Evolutionary conservation across 129 eudicot genomes (phyloP).

Genomic region (Pseudognaphalium luteoalbum): DNA sequence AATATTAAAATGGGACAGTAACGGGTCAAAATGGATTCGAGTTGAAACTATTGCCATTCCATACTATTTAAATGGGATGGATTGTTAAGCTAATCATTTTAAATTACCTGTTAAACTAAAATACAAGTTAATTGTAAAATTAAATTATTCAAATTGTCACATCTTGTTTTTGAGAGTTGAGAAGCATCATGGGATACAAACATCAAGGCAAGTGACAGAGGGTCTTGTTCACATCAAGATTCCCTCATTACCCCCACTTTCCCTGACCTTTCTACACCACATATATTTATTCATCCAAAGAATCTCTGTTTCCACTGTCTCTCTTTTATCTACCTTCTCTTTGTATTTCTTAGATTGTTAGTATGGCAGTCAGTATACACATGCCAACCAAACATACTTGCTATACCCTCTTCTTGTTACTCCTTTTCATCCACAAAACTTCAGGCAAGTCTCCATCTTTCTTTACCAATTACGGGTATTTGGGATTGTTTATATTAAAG

Average conservation of each 20-base stretch:
- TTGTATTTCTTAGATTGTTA: not conserved
- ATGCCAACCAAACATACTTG: not conserved
- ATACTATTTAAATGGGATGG: too few relatives aligned
- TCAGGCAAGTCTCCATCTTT: constrained; percentile 19
- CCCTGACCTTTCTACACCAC: constrained; percentile 31
- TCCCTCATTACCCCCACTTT: constrained; percentile 32
- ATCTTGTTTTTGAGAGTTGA: not conserved
- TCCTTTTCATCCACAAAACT: constrained; percentile 24
- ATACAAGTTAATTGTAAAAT: not conserved
- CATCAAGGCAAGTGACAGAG: constrained; percentile 32
- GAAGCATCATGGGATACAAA: constrained; percentile 29
- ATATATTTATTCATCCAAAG: constrained; percentile 3
- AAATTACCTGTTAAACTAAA: not conserved
- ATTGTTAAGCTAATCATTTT: too few relatives aligned
- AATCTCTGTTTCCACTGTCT: not conserved
- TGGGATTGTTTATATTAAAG: too few relatives aligned
- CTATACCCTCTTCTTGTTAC: constrained; percentile 23
- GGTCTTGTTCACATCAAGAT: constrained; percentile 33
- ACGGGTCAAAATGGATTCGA: not conserved
- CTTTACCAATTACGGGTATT: not conserved
- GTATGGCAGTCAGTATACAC: constrained; percentile 18
- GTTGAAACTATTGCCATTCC: not conserved
- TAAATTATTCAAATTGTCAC: not conserved
- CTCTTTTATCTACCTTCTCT: constrained; percentile 20
- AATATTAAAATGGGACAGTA: too few relatives aligned